A percentile compares a stretch with the other conserved stretches of the same genome.
Evolutionary conservation across 148 eudicot genomes (phyloP).

Genomic region (Rhododendron molle): DNA sequence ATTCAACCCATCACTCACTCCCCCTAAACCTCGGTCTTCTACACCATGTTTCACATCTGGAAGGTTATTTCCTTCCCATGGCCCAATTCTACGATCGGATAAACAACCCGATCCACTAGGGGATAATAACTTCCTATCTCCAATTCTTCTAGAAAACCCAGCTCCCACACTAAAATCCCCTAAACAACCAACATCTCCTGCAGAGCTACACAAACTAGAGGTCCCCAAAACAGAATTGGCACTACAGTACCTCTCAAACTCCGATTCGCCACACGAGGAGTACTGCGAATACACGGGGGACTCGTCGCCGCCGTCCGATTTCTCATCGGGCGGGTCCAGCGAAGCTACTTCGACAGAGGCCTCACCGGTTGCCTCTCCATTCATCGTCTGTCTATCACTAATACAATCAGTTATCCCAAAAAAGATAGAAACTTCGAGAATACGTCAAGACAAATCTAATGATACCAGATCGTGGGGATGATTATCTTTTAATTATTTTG

Average conservation of each 20-base stretch:
- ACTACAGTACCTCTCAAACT: slow-evolving; percentile 87
- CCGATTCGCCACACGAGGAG: slow-evolving; percentile 91
- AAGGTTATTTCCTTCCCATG: slow-evolving; percentile 7
- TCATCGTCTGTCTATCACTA: slow-evolving; percentile 31
- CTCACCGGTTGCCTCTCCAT: slow-evolving; percentile 43
- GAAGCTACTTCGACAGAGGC: slow-evolving; percentile 23
- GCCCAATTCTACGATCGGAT: slow-evolving; percentile 5
- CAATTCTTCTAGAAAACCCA: slow-evolving; percentile 30
- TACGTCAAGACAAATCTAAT: background rate
- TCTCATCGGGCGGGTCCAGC: slow-evolving; percentile 27
- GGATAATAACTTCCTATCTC: slow-evolving; percentile 18
- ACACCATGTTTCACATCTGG: slow-evolving; percentile 4
- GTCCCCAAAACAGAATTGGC: slow-evolving; percentile 92
- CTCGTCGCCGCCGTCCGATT: slow-evolving; percentile 36
- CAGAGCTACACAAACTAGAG: slow-evolving; percentile 76
- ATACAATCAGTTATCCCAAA: slow-evolving; percentile 2
- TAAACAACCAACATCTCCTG: slow-evolving; percentile 63
- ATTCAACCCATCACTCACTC: slow-evolving; percentile 12
- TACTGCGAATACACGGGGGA: slow-evolving; percentile 59
- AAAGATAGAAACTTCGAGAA: background rate
- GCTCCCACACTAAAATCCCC: slow-evolving; percentile 44
- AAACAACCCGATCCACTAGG: slow-evolving; percentile 16
- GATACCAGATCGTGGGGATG: background rate
- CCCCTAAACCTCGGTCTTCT: slow-evolving; percentile 4
- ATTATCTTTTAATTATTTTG: background rate